Conservation (phyloP, 192 early-diverging fungal species). For the Entrophospora sp. region DNA sequence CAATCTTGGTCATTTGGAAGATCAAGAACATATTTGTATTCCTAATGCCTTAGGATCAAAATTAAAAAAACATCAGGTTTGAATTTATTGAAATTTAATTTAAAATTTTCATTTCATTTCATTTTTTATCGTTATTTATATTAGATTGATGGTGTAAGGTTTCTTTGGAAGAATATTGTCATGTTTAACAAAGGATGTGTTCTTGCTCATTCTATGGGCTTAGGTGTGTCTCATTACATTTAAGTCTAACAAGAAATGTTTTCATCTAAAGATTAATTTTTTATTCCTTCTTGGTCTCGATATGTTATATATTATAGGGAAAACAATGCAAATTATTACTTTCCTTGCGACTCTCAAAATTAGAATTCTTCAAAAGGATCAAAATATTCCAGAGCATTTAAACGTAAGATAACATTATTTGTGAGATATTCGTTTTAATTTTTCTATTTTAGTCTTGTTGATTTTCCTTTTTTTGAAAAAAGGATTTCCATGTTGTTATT, state of each 20-base stretch:
- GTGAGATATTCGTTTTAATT: background rate
- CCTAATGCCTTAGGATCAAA: conserved; percentile 42
- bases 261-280: background rate
- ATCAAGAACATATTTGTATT: conserved; percentile 44
- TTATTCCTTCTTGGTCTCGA: no score
- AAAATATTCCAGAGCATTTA: conserved; percentile 46
- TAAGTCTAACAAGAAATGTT: background rate
- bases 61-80: conserved; percentile 58
- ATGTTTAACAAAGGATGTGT: conserved; percentile 69
- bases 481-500: conserved; percentile 52
- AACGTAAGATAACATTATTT: conserved; percentile 9
- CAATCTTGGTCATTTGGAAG: conserved; percentile 56
- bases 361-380: conserved; percentile 45
- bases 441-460: conserved; percentile 16
- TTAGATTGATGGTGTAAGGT: conserved; percentile 64
- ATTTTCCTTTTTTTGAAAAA: background rate
- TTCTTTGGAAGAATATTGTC: conserved; percentile 74
- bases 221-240: conserved; percentile 38
- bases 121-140: conserved; percentile 11
- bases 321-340: conserved; percentile 69
- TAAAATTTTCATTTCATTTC: no score
- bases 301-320: no score
- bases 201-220: conserved; percentile 78
- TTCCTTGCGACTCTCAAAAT: conserved; percentile 61
- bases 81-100: no score